Conservation (phyloP, 257 asterid genomes). For the Solanum infundibuliforme region DNA sequence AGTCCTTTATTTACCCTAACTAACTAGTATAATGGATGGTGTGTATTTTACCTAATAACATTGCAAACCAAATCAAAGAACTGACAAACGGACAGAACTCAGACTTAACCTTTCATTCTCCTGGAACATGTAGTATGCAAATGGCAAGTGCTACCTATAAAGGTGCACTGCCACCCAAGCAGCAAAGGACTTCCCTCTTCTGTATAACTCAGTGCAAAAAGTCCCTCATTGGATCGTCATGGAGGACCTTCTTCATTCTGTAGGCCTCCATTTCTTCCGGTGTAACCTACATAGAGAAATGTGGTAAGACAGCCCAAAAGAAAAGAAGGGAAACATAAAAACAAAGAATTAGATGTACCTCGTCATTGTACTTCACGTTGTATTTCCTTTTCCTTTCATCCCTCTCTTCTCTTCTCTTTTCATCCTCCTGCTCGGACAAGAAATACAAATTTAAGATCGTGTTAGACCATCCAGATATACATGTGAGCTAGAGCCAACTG, state of each 20-base stretch:
- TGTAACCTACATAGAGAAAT: slow-evolving; percentile 32
- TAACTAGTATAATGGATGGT: no score
- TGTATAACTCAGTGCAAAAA: slow-evolving; percentile 29
- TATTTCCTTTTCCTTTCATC: slow-evolving; percentile 90
- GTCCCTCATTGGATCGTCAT: slow-evolving; percentile 69
- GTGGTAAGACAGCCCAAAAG: background rate
- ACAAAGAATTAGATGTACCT: slow-evolving; percentile 27
- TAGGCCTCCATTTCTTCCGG: slow-evolving; percentile 70
- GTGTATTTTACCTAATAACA: background rate
- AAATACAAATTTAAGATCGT: background rate
- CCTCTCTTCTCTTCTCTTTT: slow-evolving; percentile 59
- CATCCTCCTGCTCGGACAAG: slow-evolving; percentile 54
- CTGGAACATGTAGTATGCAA: background rate
- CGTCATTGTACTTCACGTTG: slow-evolving; percentile 87
- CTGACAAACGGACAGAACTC: background rate
- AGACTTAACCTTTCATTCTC: background rate
- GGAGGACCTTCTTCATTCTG: slow-evolving; percentile 63
- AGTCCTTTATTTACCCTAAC: background rate
- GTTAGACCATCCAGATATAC: background rate
- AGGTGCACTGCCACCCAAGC: background rate
- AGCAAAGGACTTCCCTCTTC: background rate
- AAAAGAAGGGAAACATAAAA: background rate
- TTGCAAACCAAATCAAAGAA: background rate
- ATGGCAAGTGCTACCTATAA: background rate
- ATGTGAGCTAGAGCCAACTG: background rate